phyloP scores from a whole-genome alignment of 2,329 filamentous ascomycete species.

The Epichloe amarillans region DNA sequence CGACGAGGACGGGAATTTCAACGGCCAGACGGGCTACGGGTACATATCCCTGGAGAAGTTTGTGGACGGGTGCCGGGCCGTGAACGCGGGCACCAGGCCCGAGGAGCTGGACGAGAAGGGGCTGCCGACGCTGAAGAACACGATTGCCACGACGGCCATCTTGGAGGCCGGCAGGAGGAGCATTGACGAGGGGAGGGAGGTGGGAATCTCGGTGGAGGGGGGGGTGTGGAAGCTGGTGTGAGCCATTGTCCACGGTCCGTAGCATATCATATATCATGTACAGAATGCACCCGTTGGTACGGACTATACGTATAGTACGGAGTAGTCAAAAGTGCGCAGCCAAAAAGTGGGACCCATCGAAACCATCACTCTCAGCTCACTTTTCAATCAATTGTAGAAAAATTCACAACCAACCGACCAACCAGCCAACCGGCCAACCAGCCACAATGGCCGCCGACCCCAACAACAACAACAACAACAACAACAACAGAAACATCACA shows the following conservation, averaged over 20 bases:
- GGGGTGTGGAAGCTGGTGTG: constrained; percentile 52
- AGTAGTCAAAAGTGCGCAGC: not conserved
- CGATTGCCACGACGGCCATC: constrained; percentile 82
- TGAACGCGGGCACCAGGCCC: constrained; percentile 65
- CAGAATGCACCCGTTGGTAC: no score
- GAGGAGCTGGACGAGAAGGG: constrained; percentile 68
- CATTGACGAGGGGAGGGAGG: constrained; percentile 61
- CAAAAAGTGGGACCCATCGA: not conserved
- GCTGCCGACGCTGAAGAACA: constrained; percentile 76
- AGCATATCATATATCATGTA: no score
- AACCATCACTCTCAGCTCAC: not conserved
- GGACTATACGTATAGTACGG: no score
- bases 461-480: no score
- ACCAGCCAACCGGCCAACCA: not conserved
- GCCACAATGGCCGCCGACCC: not conserved
- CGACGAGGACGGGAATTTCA: constrained; percentile 90
- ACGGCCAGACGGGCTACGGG: constrained; percentile 80
- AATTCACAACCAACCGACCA: not conserved
- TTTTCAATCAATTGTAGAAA: not conserved
- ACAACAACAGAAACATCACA: constrained; percentile 7
- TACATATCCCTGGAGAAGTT: constrained; percentile 96
- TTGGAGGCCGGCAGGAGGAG: constrained; percentile 75
- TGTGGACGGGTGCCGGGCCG: constrained; percentile 66
- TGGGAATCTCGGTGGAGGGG: constrained; percentile 56
- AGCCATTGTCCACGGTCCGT: no score